phyloP scores from a whole-genome alignment of 1,284 basidiomycete genomes.

The Boletellus dicymbophilus region DNA sequence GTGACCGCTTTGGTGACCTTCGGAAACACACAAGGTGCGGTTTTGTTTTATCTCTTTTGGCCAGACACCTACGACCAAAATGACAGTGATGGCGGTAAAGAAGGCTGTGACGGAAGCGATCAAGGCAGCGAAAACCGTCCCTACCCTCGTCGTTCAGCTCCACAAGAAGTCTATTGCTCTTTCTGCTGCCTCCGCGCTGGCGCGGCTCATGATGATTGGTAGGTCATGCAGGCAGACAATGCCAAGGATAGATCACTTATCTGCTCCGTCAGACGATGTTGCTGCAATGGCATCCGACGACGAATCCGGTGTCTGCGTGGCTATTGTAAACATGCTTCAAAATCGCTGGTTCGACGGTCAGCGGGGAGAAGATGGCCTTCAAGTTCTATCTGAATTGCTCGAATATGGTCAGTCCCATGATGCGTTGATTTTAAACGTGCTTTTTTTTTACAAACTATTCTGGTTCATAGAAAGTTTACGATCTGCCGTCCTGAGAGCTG shows the following conservation, averaged over 20 bases:
- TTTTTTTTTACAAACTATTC: background rate
- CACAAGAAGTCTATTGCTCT: constrained; percentile 17
- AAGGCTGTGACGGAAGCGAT: constrained; percentile 17
- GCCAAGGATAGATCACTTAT: background rate
- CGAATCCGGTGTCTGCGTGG: background rate
- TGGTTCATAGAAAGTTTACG: constrained; percentile 14
- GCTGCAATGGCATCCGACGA: constrained; percentile 11
- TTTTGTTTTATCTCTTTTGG: background rate
- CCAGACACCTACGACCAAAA: background rate
- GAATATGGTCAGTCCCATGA: constrained; percentile 18
- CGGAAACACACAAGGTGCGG: constrained; percentile 13
- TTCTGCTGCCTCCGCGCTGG: constrained; percentile 21
- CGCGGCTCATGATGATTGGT: constrained; percentile 21
- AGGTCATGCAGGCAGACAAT: background rate
- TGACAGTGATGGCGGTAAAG: background rate
- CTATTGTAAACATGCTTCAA: constrained; percentile 24
- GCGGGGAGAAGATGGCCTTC: constrained; percentile 29
- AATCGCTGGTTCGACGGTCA: constrained; percentile 29
- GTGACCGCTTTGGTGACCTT: constrained; percentile 20
- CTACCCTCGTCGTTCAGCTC: constrained; percentile 19
- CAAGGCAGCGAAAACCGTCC: constrained; percentile 13
- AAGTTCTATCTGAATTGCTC: constrained; percentile 18
- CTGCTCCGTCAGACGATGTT: constrained; percentile 15
- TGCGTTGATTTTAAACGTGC: background rate
- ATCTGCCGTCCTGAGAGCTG: constrained; percentile 14